Conservation (phyloP, 352 stramenopile genomes). For the Lagenidium giganteum region DNA sequence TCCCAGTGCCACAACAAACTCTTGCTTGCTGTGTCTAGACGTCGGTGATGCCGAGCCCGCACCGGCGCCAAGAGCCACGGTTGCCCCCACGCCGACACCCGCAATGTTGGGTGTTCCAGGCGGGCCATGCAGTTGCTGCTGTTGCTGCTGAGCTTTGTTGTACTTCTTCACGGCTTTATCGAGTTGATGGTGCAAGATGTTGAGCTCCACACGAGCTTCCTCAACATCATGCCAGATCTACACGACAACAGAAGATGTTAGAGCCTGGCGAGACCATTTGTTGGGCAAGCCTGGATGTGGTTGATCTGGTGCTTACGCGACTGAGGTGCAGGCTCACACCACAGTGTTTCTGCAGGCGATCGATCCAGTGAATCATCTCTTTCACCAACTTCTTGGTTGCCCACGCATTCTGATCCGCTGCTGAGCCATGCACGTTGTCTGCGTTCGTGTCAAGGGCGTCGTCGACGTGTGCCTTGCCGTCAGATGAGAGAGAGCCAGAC, state of each 20-base stretch:
- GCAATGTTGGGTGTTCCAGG: no score
- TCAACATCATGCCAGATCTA: conserved; percentile 80
- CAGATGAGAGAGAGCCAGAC: no score
- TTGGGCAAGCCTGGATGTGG: no score
- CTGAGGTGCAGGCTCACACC: conserved; percentile 71
- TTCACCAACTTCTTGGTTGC: conserved; percentile 49
- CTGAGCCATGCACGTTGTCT: background rate
- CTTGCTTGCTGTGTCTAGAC: conserved; percentile 36
- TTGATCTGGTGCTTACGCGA: conserved; percentile 30
- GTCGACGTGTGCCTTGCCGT: background rate
- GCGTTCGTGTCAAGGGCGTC: conserved; percentile 5
- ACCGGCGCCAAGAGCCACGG: no score
- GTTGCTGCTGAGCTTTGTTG: background rate
- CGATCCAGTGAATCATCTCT: conserved; percentile 77
- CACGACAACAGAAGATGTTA: background rate
- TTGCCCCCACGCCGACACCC: no score
- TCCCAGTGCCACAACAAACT: conserved; percentile 57
- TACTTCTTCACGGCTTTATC: conserved; percentile 33
- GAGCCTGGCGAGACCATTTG: no score
- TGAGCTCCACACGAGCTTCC: conserved; percentile 70
- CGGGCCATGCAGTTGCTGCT: background rate
- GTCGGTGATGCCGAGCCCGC: conserved; percentile 5
- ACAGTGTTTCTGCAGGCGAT: conserved; percentile 74
- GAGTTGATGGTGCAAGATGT: conserved; percentile 64
- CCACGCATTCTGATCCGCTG: background rate